Conservation (phyloP, 441 rosid genomes). For the Brassica hybrid region DNA sequence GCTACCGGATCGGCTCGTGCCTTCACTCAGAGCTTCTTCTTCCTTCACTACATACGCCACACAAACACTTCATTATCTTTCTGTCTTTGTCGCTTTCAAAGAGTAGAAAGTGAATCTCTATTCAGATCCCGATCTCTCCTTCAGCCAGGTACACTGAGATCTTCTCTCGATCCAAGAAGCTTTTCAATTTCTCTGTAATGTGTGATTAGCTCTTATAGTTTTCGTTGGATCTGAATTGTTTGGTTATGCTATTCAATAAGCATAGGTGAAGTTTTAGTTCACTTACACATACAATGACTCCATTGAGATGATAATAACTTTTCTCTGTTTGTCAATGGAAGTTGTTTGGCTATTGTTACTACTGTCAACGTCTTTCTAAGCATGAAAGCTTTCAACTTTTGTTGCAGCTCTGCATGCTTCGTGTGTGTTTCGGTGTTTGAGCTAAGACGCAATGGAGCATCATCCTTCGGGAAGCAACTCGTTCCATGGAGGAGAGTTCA, state of each 20-base stretch:
- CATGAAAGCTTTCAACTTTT: not conserved
- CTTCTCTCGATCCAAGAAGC: not conserved
- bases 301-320: not conserved
- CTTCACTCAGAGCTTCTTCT: slow-evolving; percentile 30
- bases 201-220: slow-evolving; percentile 21
- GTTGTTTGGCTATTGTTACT: not conserved
- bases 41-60: not conserved
- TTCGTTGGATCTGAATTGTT: slow-evolving; percentile 34
- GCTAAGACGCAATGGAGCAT: slow-evolving; percentile 58
- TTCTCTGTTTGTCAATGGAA: not conserved
- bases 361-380: not conserved
- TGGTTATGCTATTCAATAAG: not conserved
- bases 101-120: slow-evolving; percentile 28
- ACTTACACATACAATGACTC: not conserved
- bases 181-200: slow-evolving; percentile 9
- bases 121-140: slow-evolving; percentile 39
- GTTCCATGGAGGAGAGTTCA: slow-evolving; percentile 62
- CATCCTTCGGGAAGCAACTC: slow-evolving; percentile 59
- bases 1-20: slow-evolving; percentile 21
- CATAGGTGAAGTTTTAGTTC: not conserved
- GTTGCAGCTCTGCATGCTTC: slow-evolving; percentile 34
- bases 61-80: slow-evolving; percentile 5
- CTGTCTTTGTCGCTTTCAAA: slow-evolving; percentile 5
- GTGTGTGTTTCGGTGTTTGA: slow-evolving; percentile 26
- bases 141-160: slow-evolving; percentile 20